Percentiles rank a stretch among this genome's conserved stretches.
Conservation (phyloP, 768 basidiomycete species). For the Phaeolepiota aurea region DNA sequence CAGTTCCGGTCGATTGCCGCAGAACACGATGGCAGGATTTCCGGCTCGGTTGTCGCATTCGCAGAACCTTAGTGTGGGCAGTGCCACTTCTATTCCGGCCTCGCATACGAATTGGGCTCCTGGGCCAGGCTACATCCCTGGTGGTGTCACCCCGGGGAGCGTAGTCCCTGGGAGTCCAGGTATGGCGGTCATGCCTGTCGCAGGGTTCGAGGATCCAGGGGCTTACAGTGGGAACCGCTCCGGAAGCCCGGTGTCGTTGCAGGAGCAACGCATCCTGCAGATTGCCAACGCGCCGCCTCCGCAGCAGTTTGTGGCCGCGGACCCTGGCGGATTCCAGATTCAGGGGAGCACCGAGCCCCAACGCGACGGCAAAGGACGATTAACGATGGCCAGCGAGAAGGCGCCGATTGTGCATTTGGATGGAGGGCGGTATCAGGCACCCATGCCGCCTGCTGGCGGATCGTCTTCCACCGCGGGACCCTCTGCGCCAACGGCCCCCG, state of each 20-base stretch:
- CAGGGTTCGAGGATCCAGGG: conserved; percentile 8
- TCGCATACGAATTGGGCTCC: not conserved
- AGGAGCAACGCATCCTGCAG: conserved; percentile 29
- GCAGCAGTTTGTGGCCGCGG: conserved; percentile 19
- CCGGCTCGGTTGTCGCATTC: conserved; percentile 1
- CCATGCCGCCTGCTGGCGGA: conserved; percentile 2
- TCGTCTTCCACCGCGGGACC: not conserved
- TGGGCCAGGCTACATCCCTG: not conserved
- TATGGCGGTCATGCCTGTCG: conserved; percentile 7
- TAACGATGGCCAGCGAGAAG: conserved; percentile 16
- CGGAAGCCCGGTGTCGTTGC: conserved; percentile 33
- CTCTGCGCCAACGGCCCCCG: conserved; percentile 9
- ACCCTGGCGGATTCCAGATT: conserved; percentile 1
- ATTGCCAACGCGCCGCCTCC: conserved; percentile 30
- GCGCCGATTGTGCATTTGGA: conserved; percentile 30
- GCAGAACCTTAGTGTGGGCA: not conserved
- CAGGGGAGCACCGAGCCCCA: conserved; percentile 5
- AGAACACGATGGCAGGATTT: not conserved
- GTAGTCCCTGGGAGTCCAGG: conserved; percentile 6
- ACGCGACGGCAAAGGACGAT: conserved; percentile 23
- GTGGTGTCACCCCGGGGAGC: conserved; percentile 4
- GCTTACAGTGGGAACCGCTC: conserved; percentile 18
- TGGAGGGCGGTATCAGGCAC: conserved; percentile 24
- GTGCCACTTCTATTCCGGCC: not conserved
- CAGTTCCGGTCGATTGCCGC: not conserved